Evolutionary conservation across 2,329 filamentous ascomycete genomes (phyloP).

Genomic region (Penicillium sp.): DNA sequence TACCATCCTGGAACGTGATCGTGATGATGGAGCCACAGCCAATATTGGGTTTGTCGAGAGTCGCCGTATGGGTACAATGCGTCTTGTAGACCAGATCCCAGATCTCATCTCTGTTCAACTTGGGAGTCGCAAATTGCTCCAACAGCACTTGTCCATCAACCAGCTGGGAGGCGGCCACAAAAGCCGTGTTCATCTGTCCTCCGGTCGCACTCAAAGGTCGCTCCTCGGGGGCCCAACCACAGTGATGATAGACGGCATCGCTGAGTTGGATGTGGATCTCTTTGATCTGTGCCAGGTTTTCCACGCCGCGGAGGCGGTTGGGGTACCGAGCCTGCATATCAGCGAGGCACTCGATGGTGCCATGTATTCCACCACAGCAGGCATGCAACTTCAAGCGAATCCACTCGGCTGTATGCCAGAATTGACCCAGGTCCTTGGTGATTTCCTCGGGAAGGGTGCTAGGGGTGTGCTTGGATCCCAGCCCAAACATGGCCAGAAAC

Average conservation of each 20-base stretch:
- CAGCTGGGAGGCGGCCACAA: neutral
- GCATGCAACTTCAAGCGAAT: conserved; percentile 37
- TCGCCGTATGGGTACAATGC: no score
- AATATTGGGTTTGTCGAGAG: no score
- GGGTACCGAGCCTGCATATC: neutral
- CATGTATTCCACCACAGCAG: neutral
- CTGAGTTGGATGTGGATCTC: no score
- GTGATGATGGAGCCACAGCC: no score
- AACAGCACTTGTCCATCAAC: neutral
- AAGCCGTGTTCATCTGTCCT: neutral
- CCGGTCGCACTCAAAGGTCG: no score
- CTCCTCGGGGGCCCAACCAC: no score
- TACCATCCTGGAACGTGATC: no score
- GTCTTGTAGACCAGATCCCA: no score
- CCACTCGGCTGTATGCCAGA: conserved; percentile 36
- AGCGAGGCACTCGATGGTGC: conserved; percentile 12
- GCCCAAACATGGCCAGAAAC: conserved; percentile 43
- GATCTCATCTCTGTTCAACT: neutral
- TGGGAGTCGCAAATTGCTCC: neutral
- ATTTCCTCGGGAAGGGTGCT: no score
- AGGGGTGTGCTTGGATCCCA: no score
- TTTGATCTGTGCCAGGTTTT: no score
- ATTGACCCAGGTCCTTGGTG: conserved; percentile 30
- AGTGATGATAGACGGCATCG: no score
- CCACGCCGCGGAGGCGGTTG: neutral